Evolutionary conservation across 768 basidiomycete species (phyloP).

Genomic region (Galerina marginata): DNA sequence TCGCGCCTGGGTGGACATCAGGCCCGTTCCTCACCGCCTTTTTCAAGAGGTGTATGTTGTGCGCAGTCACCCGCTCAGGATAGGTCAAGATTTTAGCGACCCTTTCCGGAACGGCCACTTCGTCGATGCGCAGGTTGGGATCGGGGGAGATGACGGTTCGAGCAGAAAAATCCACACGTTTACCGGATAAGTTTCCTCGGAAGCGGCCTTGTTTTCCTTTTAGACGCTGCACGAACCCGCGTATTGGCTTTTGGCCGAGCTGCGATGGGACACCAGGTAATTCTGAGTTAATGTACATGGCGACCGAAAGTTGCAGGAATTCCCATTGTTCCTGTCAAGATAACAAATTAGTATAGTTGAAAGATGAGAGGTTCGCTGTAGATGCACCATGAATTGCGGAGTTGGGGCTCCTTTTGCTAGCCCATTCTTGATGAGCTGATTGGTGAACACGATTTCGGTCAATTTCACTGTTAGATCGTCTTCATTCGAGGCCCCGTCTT

Average conservation of each 20-base stretch:
- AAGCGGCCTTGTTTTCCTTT: conserved; percentile 99
- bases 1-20: conserved; percentile 93
- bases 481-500: conserved; percentile 98
- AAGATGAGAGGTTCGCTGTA: not conserved
- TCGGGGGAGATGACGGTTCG: conserved; percentile 99
- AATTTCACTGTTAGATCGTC: conserved; percentile 98
- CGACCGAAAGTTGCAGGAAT: conserved; percentile 91
- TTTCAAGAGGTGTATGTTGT: conserved; percentile 83
- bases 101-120: conserved; percentile 95
- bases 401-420: conserved; percentile 88
- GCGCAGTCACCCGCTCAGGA: conserved; percentile 91
- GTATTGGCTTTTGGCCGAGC: conserved; percentile 90
- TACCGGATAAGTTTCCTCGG: conserved; percentile 96
- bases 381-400: conserved; percentile 81
- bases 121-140: conserved; percentile 98
- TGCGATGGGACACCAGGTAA: conserved; percentile 90
- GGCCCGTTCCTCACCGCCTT: conserved; percentile 86
- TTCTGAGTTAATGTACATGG: conserved; percentile 98
- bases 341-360: not conserved
- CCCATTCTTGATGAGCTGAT: conserved; percentile 90
- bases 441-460: conserved; percentile 94
- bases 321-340: conserved; percentile 92
- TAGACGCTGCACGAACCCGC: conserved; percentile 96
- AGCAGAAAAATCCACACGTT: conserved; percentile 98
- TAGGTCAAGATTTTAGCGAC: conserved; percentile 96